phyloP scores from a whole-genome alignment of 2,329 filamentous ascomycete species.

The Microdochium bolleyi region DNA sequence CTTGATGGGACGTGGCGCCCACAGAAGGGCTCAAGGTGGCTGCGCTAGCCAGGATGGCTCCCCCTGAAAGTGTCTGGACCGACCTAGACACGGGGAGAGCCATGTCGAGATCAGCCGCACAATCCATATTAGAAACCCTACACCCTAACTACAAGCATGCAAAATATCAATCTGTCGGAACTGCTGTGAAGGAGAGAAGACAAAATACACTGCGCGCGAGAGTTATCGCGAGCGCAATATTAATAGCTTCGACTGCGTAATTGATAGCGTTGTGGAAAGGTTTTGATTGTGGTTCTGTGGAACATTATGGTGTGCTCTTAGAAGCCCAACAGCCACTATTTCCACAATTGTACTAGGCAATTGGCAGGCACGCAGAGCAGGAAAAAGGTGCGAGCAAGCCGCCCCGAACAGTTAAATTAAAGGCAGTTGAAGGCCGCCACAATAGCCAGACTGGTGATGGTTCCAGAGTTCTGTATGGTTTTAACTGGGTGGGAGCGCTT shows the following conservation, averaged over 20 bases:
- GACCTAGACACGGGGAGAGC: background rate
- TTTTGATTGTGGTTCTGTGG: background rate
- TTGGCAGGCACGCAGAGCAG: background rate
- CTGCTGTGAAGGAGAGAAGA: background rate
- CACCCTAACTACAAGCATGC: background rate
- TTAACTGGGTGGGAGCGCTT: background rate
- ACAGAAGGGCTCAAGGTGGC: background rate
- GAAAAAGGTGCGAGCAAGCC: background rate
- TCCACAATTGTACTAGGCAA: background rate
- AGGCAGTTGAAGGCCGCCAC: background rate
- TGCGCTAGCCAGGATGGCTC: background rate
- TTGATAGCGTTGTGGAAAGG: background rate
- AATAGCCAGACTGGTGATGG: background rate
- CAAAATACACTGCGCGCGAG: background rate
- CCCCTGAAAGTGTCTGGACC: background rate
- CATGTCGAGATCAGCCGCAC: background rate
- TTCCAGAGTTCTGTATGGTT: background rate
- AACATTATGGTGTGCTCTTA: background rate
- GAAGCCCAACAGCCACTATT: background rate
- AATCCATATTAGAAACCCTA: background rate
- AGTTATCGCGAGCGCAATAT: background rate
- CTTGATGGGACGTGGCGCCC: background rate
- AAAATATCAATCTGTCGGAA: background rate
- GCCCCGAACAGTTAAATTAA: background rate
- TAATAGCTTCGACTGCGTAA: background rate